Conservation (phyloP, 805 yeast species). For the Kluyveromyces dobzhanskii region DNA sequence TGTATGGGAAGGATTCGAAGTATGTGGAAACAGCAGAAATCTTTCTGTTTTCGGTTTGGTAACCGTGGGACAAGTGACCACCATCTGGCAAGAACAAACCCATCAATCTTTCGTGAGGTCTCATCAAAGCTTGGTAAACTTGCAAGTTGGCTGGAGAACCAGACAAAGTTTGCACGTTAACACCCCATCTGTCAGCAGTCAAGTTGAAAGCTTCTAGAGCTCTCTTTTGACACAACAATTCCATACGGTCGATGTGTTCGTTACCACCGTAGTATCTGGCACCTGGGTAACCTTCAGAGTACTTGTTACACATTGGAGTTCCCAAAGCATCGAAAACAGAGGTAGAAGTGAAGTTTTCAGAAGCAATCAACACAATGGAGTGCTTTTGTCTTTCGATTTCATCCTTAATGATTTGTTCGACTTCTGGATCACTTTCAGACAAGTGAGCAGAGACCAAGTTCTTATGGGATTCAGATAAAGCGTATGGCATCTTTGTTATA, state of each 20-base stretch:
- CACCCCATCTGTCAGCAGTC: slow-evolving; percentile 87
- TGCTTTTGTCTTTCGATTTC: slow-evolving; percentile 90
- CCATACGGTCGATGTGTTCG: slow-evolving; percentile 92
- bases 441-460: slow-evolving; percentile 52
- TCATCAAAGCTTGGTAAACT: slow-evolving; percentile 91
- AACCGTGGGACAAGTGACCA: slow-evolving; percentile 97
- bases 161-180: slow-evolving; percentile 90
- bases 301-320: slow-evolving; percentile 96
- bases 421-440: slow-evolving; percentile 68
- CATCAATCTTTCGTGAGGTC: slow-evolving; percentile 95
- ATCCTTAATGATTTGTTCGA: slow-evolving; percentile 60
- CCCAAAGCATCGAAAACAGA: slow-evolving; percentile 96
- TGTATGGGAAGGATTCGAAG: slow-evolving; percentile 97
- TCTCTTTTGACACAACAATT: slow-evolving; percentile 84
- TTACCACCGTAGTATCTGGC: slow-evolving; percentile 99
- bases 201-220: slow-evolving; percentile 85
- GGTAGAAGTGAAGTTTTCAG: slow-evolving; percentile 94
- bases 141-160: slow-evolving; percentile 98
- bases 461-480: slow-evolving; percentile 59
- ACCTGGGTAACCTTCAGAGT: slow-evolving; percentile 99
- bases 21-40: slow-evolving; percentile 94
- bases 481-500: slow-evolving; percentile 40
- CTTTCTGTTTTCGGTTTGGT: slow-evolving; percentile 88
- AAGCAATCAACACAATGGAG: slow-evolving; percentile 89
- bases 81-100: slow-evolving; percentile 98